Base-by-base conservation (phyloP, 2,329 filamentous ascomycete species). In the Penicillium decumbens region DNA sequence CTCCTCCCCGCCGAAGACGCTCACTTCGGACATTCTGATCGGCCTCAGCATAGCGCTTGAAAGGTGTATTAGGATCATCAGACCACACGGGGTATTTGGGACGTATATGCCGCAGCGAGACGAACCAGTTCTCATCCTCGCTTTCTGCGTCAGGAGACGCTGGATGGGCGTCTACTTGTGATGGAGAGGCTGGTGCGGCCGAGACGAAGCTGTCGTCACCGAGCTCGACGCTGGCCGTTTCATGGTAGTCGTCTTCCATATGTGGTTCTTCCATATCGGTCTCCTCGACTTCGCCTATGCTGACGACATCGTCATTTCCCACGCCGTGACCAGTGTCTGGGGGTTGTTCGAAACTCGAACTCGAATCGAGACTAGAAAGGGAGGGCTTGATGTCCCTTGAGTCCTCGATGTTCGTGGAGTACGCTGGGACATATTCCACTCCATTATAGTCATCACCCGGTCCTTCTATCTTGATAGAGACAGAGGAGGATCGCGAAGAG, bases 151-250 rank as follows among this genome's bases (percentile, higher is more conserved):
- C 47, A 13, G 47, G 29, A 13, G 50, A 43, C 40, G 41, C 46
- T 3, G 43, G 27, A 7, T 13, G 32, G 23, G 42, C 43, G 12
- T 43, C 38, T 6, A 30, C 7, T 20, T 28, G 44, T 20, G 42
- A 43, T 20, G 29, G 50, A 44, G 20, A 33, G 4, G 33, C 33
- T 2, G 13, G 35, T 13, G 46, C 25, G 23, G 41, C 41, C 3
- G 55, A 42, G 18, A 51, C 25, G 33, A 61, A 57, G 2, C 35
- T 48, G 4, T 64, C 60, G 29, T 66, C 64, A 18, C 69, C 68
- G 4, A 72, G 63, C 48, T 72, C 69, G 33, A 71, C 54, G 45
- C 70, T 73, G 27, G 67, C 67, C 30, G 62, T 67, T 47, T 68
- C 62, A 47, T 70, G 67, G 12, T 50, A 49, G 8, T 53, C 54